A percentile compares a stretch with the other conserved stretches of the same genome.
These are phyloP conservation scores for Claviceps sorghi DNA, from an alignment of 2,329 filamentous ascomycete genomes.

Conservation along the genomic window DNA sequence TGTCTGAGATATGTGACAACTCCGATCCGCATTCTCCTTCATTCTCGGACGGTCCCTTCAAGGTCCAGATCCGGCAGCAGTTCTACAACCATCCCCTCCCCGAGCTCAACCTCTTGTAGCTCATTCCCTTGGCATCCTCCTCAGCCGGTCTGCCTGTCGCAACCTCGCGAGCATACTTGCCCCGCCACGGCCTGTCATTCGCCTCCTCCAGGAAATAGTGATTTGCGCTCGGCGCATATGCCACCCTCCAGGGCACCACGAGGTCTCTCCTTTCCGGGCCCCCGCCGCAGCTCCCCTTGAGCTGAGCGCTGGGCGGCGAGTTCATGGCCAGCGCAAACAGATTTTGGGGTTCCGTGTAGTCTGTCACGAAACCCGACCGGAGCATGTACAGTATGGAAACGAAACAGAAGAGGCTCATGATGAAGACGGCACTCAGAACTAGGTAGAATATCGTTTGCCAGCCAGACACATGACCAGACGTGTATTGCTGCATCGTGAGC, in stretches of 20 bases:
- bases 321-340: conserved; percentile 60
- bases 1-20: conserved; percentile 1
- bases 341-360: conserved; percentile 66
- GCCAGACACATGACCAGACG: conserved; percentile 43
- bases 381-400: conserved; percentile 35
- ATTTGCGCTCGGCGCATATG: conserved; percentile 22
- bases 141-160: conserved; percentile 14
- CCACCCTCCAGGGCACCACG: conserved; percentile 27
- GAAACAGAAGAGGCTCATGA: conserved; percentile 52
- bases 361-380: conserved; percentile 49
- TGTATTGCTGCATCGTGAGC: conserved; percentile 52
- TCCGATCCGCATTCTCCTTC: not conserved
- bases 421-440: conserved; percentile 49
- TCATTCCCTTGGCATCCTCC: conserved; percentile 6
- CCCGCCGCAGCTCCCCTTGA: conserved; percentile 25
- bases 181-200: conserved; percentile 13
- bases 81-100: conserved; percentile 13
- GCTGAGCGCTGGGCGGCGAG: conserved; percentile 22
- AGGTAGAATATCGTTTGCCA: conserved; percentile 57
- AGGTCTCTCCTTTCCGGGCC: conserved; percentile 22
- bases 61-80: not conserved
- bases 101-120: conserved; percentile 17
- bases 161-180: conserved; percentile 10
- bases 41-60: not conserved
- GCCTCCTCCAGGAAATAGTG: conserved; percentile 31